Evolutionary conservation across 2,329 filamentous ascomycete genomes (phyloP).

Genomic region (Diplodia corticola): DNA sequence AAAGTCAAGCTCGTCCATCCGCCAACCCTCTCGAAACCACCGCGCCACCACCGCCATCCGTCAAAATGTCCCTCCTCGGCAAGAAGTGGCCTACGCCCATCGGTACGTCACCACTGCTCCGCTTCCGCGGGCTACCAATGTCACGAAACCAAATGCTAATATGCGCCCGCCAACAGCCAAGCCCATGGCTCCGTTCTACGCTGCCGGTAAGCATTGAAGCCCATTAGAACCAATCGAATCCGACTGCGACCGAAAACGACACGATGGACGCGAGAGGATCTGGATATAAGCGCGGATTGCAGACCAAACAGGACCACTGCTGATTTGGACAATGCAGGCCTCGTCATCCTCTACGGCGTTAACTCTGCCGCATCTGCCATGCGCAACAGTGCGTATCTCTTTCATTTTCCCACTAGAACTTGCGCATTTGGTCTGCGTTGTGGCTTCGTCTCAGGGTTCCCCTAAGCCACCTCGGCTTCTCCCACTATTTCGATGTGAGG

Average conservation of each 20-base stretch:
- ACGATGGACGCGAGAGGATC: background rate
- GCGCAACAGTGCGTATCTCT: conserved; percentile 67
- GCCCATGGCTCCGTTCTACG: conserved; percentile 92
- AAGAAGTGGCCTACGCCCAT: conserved; percentile 54
- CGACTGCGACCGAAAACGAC: background rate
- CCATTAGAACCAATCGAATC: background rate
- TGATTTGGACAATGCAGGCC: conserved; percentile 54
- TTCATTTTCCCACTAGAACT: conserved; percentile 4
- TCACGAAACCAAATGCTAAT: conserved; percentile 31
- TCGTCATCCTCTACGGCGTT: conserved; percentile 87
- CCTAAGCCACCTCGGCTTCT: background rate
- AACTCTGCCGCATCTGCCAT: conserved; percentile 78
- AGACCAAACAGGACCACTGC: conserved; percentile 2
- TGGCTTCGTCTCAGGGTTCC: background rate
- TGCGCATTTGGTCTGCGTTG: background rate
- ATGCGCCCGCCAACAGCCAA: conserved; percentile 61
- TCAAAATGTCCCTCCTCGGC: conserved; percentile 50
- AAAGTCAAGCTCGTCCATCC: conserved; percentile 23
- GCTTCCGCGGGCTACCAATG: background rate
- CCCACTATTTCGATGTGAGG: background rate
- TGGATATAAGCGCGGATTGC: background rate
- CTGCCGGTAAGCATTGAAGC: conserved; percentile 69
- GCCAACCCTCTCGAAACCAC: conserved; percentile 21
- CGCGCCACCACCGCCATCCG: conserved; percentile 20
- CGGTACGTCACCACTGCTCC: conserved; percentile 41